A percentile compares a stretch with the other conserved stretches of the same genome.
Conservation (phyloP, 257 asterid species). For the Solanum chiquidenum region DNA sequence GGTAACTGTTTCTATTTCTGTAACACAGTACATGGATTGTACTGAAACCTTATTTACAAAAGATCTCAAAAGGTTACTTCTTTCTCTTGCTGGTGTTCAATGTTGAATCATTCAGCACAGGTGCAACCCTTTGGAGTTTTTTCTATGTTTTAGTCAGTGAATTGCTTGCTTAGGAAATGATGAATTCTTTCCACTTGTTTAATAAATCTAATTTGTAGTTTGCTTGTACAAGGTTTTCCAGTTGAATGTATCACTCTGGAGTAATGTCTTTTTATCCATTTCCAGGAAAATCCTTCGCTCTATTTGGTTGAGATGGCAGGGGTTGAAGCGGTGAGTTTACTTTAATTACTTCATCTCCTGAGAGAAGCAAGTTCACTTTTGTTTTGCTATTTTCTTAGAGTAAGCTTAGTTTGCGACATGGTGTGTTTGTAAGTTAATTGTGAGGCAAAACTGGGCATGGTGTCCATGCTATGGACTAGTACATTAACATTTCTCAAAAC, state of each 20-base stretch:
- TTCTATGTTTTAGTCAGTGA: background rate
- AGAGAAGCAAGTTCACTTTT: background rate
- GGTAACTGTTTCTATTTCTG: background rate
- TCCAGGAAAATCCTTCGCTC: conserved; percentile 78
- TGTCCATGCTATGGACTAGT: background rate
- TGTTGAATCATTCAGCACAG: background rate
- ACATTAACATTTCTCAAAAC: background rate
- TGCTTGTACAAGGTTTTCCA: background rate
- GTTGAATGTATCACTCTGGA: background rate
- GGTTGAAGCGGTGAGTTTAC: conserved; percentile 62
- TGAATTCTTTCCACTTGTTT: background rate
- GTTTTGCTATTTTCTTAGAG: background rate
- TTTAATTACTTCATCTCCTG: background rate
- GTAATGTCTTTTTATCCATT: conserved; percentile 5
- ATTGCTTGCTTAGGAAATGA: background rate
- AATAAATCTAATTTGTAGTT: background rate
- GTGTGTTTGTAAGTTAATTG: background rate
- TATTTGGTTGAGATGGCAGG: conserved; percentile 84
- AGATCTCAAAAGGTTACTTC: background rate
- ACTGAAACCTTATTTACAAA: background rate
- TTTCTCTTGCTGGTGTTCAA: background rate
- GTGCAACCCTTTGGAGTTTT: background rate
- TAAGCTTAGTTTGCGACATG: background rate
- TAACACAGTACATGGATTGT: background rate
- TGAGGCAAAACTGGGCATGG: background rate